Evolutionary conservation across 176 grass and related monocot genomes (phyloP), one percentile per base, ranked within the genome.

Genomic region (Raddia distichophylla): DNA sequence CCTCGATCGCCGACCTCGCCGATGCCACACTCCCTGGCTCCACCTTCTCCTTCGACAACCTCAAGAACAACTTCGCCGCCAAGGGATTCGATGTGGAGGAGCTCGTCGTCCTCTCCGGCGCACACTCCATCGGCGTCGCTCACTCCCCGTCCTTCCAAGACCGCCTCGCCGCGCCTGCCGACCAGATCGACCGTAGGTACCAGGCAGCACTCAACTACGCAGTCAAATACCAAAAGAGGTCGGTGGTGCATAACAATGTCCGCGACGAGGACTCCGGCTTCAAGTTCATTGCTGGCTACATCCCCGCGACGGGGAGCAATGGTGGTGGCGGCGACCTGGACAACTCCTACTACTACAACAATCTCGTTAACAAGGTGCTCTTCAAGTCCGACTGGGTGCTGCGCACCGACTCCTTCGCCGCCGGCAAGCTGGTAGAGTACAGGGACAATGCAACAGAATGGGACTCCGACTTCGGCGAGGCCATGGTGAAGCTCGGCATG

Each of bases 21-120:
- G 78, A 71, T 52, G 9, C 10, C 42, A 22, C 5, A 32, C 76
- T 91, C 37, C 92, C 86, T 0, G 46, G 33, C 5, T 14, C 89
- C 5, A 17, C 57, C 48, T 77, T 62, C 44, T 46, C 70, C 40
- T 57, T 94, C 63, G 10, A 3, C 10, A 9, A 22, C 43, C 81
- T 85, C n/a, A 16, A 58, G 60, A 3, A 13, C 3, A 80, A 84
- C 14, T 91, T 82, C 67, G 8, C 12, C 46, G 8, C 51, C 67
- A 85, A 73, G 59, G 52, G 55, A 5, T 80, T 94, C 49, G 33
- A 15, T 52, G 11, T 67, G 8, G 74, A 65, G 76, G 89, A 94
- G 76, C 92, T 91, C 50, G 83, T 85, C 60, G 72, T 75, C 7
- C 47, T 94, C 43, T 85, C 88, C n/a, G 89, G 86, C 18, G 92